Evolutionary conservation across 169 alveolate species (phyloP), one percentile per base, ranked within the genome.

Genomic region (Eimeria maxima): DNA sequence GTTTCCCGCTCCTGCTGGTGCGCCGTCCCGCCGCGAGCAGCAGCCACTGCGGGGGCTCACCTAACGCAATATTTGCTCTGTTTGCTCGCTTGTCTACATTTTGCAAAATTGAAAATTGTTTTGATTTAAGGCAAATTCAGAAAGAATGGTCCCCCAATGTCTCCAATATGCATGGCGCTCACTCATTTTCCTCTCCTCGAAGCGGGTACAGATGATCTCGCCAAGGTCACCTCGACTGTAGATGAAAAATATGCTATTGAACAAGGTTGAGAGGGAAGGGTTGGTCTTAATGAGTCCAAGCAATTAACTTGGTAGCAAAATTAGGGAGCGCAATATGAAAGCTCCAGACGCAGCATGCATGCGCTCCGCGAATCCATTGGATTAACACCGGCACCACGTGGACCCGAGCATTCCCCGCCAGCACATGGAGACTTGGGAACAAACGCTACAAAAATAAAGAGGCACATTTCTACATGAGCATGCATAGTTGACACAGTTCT

Each of bases 1-100:
- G 38, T 74, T 33, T 2, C 86, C n/a, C 20, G 63, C 29, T 38
- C 86, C 86, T 38, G 42, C 18, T 29, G 60, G 63, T 42, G 86
- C 86, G 38, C 57, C 86, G 6, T 42, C 7, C 53, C 24, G 60
- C 63, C 86, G 63, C 86, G 86, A 74, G 86, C 86, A 74, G 86
- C 86, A 42, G 60, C 86, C 86, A 2, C 83, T 73, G 83, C 83
- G 29, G 50, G 8, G 16, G 13, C 83, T 42, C 55, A 20, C 60
- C 60, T 18, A 74, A 44, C 38, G 63, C 33, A 11, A 8, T 6
- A 16, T 20, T 24, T 24, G 14, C 22, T 74, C 29, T 1, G 8
- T 0, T 29, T 69, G 47, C 14, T 22, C 78, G 7, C 14, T 24
- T 13, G 7, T 6, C 74, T 24, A 5, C 10, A 8, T 8, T 38